Base-by-base conservation (phyloP, 345 rosid genomes). In the Chamaenerion angustifolium region DNA sequence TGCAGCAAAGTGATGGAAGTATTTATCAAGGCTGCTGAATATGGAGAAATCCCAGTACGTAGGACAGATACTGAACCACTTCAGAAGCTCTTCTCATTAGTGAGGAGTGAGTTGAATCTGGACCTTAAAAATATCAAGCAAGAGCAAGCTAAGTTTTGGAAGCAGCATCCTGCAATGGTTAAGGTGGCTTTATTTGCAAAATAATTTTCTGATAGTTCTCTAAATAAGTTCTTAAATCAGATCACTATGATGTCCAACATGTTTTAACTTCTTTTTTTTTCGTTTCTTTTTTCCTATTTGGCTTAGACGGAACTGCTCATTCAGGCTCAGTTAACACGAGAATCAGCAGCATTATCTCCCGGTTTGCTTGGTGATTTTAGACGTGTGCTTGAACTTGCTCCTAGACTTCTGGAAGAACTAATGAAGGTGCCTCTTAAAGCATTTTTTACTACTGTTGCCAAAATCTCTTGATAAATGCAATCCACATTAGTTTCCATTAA, bases 101-200 rank as follows among this genome's bases (percentile, higher is more conserved):
- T 92, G 42, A 74, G 96, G 75, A 87, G 98, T 60, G 98, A 92
- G 71, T 71, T 92, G 73, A 87, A 92, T 66, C 68, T 92, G 68
- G 98, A 92, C 70, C 84, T 67, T 17, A 87, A 87, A 78, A 92
- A 84, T 71, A 80, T 87, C 57, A 92, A 92, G 84, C 96, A 92
- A 87, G 98, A 92, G 73, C 98, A 92, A 71, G 96, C 96, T 56
- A 92, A 87, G 72, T 92, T 87, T 69, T 92, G 88, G 96, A 92
- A 87, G 77, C 95, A 87, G 73, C 94, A 92, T 69, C 98, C 98
- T 17, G 87, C 98, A 12, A 43, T 92, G 55, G 98, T 84, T 56
- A 92, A 92, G 95, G 96, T 92, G 68, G 43, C 54, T 51, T 52
- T 1, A 61, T 46, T 11, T 37, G 49, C 44, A 45, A 49, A 49